Percentiles rank a stretch among this genome's conserved stretches.
Evolutionary conservation across 176 grass and related monocot species (phyloP).

Genomic region (Paspalum notatum): DNA sequence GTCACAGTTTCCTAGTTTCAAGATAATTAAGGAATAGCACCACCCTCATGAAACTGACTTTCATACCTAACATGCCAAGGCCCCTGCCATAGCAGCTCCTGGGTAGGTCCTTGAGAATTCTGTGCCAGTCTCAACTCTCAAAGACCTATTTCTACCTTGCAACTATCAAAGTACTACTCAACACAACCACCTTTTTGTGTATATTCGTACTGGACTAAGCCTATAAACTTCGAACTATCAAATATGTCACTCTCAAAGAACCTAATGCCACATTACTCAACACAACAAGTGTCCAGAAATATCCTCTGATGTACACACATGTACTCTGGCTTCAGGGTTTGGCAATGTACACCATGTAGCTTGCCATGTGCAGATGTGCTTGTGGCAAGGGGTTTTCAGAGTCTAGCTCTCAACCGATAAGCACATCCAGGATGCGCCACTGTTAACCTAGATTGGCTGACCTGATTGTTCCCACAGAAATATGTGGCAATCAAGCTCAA

Average conservation of each 20-base stretch:
- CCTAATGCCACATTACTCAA: neutral
- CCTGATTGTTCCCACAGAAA: neutral
- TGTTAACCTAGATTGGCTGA: neutral
- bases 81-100: neutral
- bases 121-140: neutral
- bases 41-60: neutral
- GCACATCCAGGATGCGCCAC: neutral
- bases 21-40: conserved; percentile 3
- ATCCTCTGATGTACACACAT: neutral
- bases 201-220: neutral
- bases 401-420: neutral
- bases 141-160: neutral
- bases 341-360: neutral
- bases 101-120: neutral
- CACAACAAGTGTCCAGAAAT: neutral
- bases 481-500: neutral
- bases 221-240: neutral
- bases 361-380: too few species aligned
- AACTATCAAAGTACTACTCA: neutral
- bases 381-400: neutral
- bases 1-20: neutral
- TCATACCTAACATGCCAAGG: neutral
- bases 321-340: neutral
- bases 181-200: neutral
- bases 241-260: neutral